phyloP scores from a whole-genome alignment of 78 protist genomes.

The Dictyostelium discoideum region DNA sequence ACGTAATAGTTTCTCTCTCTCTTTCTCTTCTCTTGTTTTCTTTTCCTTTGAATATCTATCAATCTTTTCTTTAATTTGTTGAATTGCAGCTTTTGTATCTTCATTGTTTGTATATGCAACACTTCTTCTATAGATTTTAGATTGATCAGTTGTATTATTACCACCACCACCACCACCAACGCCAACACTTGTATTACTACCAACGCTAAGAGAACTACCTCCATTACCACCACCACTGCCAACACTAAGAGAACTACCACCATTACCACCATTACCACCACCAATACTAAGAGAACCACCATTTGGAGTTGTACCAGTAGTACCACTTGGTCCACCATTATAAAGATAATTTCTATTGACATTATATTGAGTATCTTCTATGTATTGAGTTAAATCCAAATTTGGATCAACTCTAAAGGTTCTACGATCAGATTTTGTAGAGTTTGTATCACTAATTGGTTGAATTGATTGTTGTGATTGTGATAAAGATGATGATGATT shows the following conservation, averaged over 20 bases:
- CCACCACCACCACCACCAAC: neutral
- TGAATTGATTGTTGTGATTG: constrained; percentile 1
- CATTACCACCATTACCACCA: neutral
- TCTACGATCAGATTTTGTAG: constrained; percentile 17
- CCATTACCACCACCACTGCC: neutral
- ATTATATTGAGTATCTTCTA: constrained; percentile 14
- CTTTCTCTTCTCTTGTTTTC: constrained; percentile 35
- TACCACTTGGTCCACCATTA: neutral
- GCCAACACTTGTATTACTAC: neutral
- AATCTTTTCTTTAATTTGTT: constrained; percentile 72
- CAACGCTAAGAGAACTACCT: neutral
- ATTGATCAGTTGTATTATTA: neutral
- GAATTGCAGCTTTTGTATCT: constrained; percentile 61
- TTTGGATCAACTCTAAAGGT: constrained; percentile 23
- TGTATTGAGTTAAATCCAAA: constrained; percentile 21
- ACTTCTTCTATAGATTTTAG: constrained; percentile 21
- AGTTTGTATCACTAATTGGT: neutral
- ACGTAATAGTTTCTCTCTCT: constrained; percentile 55
- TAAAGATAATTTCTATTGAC: constrained; percentile 16
- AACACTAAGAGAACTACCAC: neutral
- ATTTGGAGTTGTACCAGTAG: neutral
- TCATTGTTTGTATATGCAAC: constrained; percentile 13
- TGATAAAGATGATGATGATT: neutral
- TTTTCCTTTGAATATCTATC: constrained; percentile 50
- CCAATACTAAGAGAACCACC: neutral